phyloP scores from a whole-genome alignment of 2,329 filamentous ascomycete genomes.

The Aciculosporium take region DNA sequence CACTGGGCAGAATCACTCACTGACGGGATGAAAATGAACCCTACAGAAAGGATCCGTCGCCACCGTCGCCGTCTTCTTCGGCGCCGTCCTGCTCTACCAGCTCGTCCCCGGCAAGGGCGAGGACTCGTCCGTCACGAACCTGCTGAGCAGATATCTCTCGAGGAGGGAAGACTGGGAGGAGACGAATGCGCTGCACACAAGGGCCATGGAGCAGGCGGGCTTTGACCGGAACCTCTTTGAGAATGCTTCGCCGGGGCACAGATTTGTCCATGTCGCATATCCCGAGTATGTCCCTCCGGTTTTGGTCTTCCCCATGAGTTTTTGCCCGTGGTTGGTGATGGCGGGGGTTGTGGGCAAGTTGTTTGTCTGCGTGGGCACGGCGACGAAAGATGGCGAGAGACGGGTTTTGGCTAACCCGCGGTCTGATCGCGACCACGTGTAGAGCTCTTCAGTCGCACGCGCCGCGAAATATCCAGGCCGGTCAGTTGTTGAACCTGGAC shows the following conservation, averaged over 20 bases:
- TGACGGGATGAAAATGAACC: too few species aligned
- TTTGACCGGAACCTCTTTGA: slow-evolving; percentile 42
- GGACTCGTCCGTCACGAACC: slow-evolving; percentile 29
- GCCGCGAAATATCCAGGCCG: slow-evolving; percentile 39
- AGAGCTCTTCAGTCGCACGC: slow-evolving; percentile 38
- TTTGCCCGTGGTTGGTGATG: too few species aligned
- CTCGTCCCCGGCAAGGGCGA: slow-evolving; percentile 37
- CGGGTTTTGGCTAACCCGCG: background rate
- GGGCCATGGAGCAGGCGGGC: slow-evolving; percentile 39
- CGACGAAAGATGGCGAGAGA: too few species aligned
- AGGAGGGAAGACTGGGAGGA: slow-evolving; percentile 35
- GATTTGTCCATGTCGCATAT: slow-evolving; percentile 36
- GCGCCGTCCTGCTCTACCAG: slow-evolving; percentile 31
- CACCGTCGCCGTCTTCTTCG: slow-evolving; percentile 30
- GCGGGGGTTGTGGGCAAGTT: too few species aligned
- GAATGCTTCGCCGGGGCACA: slow-evolving; percentile 27
- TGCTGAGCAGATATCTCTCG: slow-evolving; percentile 32
- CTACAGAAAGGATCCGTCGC: slow-evolving; percentile 34
- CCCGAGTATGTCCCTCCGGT: slow-evolving; percentile 51
- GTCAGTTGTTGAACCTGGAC: slow-evolving; percentile 39
- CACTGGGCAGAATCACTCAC: background rate
- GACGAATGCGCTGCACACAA: slow-evolving; percentile 38
- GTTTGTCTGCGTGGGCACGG: too few species aligned
- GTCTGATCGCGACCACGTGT: background rate
- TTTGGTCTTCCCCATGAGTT: background rate